Percentiles rank a stretch among this genome's conserved stretches.
Evolutionary conservation across 2,329 filamentous ascomycete genomes (phyloP).

Genomic region (Orbilia oligospora): DNA sequence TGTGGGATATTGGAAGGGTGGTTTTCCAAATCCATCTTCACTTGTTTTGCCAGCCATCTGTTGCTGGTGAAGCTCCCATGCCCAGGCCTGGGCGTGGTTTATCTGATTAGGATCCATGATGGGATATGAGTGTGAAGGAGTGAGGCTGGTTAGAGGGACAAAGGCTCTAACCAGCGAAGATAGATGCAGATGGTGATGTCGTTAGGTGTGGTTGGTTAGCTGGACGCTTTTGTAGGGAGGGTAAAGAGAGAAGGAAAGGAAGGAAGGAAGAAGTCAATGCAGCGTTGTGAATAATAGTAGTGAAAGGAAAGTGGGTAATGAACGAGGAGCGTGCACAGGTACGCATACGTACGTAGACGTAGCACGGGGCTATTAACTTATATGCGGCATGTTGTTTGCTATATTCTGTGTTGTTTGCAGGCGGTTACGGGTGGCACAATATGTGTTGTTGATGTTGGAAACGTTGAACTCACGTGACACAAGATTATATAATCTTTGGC

Average conservation of each 20-base stretch:
- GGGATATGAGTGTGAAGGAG: background rate
- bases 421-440: background rate
- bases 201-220: background rate
- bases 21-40: background rate
- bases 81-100: constrained; percentile 11
- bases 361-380: background rate
- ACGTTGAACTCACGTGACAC: constrained; percentile 1
- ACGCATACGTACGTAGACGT: too few species aligned
- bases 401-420: background rate
- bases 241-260: too few species aligned
- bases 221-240: background rate
- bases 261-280: background rate
- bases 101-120: constrained; percentile 25
- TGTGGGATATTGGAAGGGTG: background rate
- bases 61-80: constrained; percentile 15
- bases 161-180: background rate
- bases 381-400: background rate
- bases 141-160: background rate
- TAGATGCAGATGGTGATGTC: background rate
- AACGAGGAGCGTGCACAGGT: too few species aligned
- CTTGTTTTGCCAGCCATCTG: background rate
- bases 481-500: background rate
- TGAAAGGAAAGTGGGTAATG: too few species aligned
- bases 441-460: constrained; percentile 20
- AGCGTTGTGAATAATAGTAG: background rate